Base-by-base conservation (phyloP, 2,329 filamentous ascomycete species). In the Blumeriella jaapii region DNA sequence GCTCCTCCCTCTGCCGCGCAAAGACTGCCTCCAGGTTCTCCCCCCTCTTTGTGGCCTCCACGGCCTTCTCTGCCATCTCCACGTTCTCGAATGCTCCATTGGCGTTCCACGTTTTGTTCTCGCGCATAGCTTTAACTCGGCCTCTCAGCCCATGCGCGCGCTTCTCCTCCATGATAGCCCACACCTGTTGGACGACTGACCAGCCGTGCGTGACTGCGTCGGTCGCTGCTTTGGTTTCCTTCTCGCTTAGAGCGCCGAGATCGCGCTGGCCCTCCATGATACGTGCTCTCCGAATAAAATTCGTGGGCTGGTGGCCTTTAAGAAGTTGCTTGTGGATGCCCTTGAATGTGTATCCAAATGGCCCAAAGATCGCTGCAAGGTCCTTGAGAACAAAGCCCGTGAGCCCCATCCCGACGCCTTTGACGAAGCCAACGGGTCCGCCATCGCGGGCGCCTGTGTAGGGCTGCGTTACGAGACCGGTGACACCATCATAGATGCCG, bases 361-460 rank as follows among this genome's bases (percentile, higher is more conserved):
- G 73, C 0, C 74, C 73, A 1, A 77, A 52, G 1, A 78, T 38
- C 5, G 76, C 78, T 0, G 74, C 64, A 5, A 79, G 62, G 32
- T 77, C 69, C 53, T 82, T 82, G 17, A 81, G 61, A 2, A 80
- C 63, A 15, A 80, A 67, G 0, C 77, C 75, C 1, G 67, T 71
- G 6, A 80, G 46, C 1, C 77, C 77, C 62, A 74, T 76, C 10
- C 71, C 75, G 0, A 75, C 57, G 3, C 67, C 67, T 31, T 59
- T 59, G 1, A 62, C 41, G n/a, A 60, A 62, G 2, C 78, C 77
- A 25, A 68, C 59, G 11, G 68, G 48, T 2, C 74, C 73, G 6
- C 61, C 57, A n/a, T 69, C 59, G 36, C 63, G 66, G 2, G 73
- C 74, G 0, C 72, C 74, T 0, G 64, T 64, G 26, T 69, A 58